Base-by-base conservation (phyloP, 2,329 filamentous ascomycete species). In the Tolypocladium paradoxum region DNA sequence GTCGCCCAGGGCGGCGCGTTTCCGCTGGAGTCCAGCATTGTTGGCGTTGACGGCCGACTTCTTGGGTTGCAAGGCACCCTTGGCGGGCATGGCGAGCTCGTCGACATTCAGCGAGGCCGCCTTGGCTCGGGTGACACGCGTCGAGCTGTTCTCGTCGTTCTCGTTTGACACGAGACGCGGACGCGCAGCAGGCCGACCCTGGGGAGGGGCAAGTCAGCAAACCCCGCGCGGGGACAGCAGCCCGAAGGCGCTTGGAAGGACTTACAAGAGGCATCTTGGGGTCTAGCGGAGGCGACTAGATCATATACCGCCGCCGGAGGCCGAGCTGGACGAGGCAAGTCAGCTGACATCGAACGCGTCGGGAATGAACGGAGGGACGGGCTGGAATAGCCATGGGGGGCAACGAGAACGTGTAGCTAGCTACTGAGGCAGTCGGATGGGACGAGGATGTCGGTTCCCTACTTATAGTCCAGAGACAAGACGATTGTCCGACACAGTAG, bases 41-140 rank as follows among this genome's bases (percentile, higher is more conserved):
- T 75, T 73, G 54, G 69, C 68, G 60, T 72, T 76, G 49, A 74
- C 69, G 31, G 76, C 71, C 18, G 83, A 72, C 70, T 85, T 89
- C 73, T 90, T 91, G 49, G 83, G 76, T 70, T 87, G 85, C 50
- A 89, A 70, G 31, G 82, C 76, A 64, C 85, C 85, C 66, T 82
- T 82, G 52, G 75, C 63, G 34, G 78, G 72, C 63, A 79, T 76
- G 37, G 76, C 68, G 20, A 75, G 69, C 63, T 86, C 86, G 61
- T 85, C 84, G 61, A 76, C 79, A 65, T 75, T 77, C 81, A 81
- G 77, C 48, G 87, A 86, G 54, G 90, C 89, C 51, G 90, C 84
- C 76, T 97, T 96, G 61, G 93, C 91, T 74, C 93, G 84, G 64
- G 93, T 97, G 68, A 96, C 76, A 74, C 91, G 90, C 73, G 87